These are phyloP conservation scores for Pestalotiopsis sp. DNA, from an alignment of 2,329 filamentous ascomycete species.

Conservation along the genomic window DNA sequence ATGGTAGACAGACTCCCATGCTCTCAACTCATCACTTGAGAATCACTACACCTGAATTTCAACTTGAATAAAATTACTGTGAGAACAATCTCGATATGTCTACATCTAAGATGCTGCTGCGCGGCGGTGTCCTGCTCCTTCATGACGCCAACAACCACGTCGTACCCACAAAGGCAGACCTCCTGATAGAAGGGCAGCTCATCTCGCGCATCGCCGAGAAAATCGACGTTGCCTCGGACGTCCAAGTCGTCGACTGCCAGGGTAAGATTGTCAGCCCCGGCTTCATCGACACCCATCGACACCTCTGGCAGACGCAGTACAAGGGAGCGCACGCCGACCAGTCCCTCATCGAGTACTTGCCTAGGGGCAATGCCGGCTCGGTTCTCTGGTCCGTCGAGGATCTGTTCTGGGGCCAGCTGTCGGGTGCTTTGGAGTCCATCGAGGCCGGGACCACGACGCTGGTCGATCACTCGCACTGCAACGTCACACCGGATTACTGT, in stretches of 20 bases:
- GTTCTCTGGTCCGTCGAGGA: conserved; percentile 41
- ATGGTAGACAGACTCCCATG: background rate
- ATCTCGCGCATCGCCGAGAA: conserved; percentile 18
- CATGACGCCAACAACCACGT: conserved; percentile 20
- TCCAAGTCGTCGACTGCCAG: conserved; percentile 40
- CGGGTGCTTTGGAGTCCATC: conserved; percentile 40
- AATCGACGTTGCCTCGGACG: background rate
- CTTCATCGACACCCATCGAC: conserved; percentile 46
- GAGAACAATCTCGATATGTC: background rate
- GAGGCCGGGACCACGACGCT: conserved; percentile 45
- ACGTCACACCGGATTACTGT: conserved; percentile 32
- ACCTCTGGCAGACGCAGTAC: conserved; percentile 41
- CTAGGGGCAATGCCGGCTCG: conserved; percentile 37
- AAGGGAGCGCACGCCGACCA: conserved; percentile 28
- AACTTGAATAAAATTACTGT: background rate
- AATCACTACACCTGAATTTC: background rate
- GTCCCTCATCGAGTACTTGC: conserved; percentile 27
- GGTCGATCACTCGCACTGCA: conserved; percentile 40
- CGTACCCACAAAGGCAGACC: conserved; percentile 17
- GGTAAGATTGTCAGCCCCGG: conserved; percentile 42
- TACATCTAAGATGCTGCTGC: conserved; percentile 15
- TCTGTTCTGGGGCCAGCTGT: conserved; percentile 47
- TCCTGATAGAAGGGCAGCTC: conserved; percentile 17
- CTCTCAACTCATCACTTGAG: background rate
- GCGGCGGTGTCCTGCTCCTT: conserved; percentile 19